phyloP scores from a whole-genome alignment of 2,329 filamentous ascomycete genomes.

The Lachnellula willkommii region DNA sequence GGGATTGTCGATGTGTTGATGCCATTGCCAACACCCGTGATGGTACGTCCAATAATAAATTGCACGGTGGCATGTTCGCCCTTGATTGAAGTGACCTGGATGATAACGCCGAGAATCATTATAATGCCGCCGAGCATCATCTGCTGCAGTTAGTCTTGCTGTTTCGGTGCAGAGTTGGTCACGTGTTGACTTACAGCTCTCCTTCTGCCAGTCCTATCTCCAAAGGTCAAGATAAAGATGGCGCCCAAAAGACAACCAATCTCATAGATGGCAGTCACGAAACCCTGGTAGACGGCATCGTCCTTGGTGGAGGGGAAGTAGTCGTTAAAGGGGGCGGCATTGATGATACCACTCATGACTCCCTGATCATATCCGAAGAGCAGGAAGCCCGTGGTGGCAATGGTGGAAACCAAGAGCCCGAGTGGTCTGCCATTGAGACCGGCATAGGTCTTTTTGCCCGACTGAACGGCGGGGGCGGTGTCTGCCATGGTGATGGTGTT shows the following conservation, averaged over 20 bases:
- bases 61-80: slow-evolving; percentile 41
- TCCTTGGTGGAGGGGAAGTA: slow-evolving; percentile 70
- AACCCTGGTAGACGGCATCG: slow-evolving; percentile 36
- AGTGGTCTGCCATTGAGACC: slow-evolving; percentile 62
- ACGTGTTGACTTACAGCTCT: slow-evolving; percentile 43
- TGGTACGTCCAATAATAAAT: slow-evolving; percentile 48
- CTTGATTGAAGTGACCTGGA: slow-evolving; percentile 36
- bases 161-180: slow-evolving; percentile 35
- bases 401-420: slow-evolving; percentile 62
- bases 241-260: slow-evolving; percentile 49
- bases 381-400: slow-evolving; percentile 75
- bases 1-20: slow-evolving; percentile 45
- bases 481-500: slow-evolving; percentile 1
- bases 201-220: slow-evolving; percentile 52
- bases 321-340: slow-evolving; percentile 65
- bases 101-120: slow-evolving; percentile 52
- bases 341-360: slow-evolving; percentile 73
- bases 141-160: slow-evolving; percentile 30
- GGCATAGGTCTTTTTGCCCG: slow-evolving; percentile 41
- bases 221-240: slow-evolving; percentile 42
- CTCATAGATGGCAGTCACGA: slow-evolving; percentile 54
- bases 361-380: slow-evolving; percentile 82
- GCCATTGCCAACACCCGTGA: slow-evolving; percentile 48
- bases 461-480: slow-evolving; percentile 13
- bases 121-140: slow-evolving; percentile 54